A percentile compares a stretch with the other conserved stretches of the same genome.
phyloP scores from a whole-genome alignment of 768 basidiomycete species.

The Pleurotus citrinopileatus region DNA sequence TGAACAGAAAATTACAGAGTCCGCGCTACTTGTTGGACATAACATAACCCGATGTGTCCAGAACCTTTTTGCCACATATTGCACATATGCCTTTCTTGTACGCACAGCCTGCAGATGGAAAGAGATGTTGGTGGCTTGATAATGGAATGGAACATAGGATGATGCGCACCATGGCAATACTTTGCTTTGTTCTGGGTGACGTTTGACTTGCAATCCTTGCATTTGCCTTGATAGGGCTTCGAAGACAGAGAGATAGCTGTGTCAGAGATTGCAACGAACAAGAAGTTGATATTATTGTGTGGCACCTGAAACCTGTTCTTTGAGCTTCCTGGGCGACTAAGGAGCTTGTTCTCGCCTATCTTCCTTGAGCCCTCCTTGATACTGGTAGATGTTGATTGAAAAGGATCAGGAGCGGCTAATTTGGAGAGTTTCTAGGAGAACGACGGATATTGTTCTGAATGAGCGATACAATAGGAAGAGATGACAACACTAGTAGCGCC shows the following conservation, averaged over 20 bases:
- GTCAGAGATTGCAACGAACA: conserved; percentile 12
- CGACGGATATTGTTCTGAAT: conserved; percentile 10
- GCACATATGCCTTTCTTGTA: conserved; percentile 85
- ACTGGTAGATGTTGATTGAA: conserved; percentile 65
- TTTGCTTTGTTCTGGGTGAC: conserved; percentile 86
- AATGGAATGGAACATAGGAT: conserved; percentile 9
- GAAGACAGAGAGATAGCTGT: conserved; percentile 13
- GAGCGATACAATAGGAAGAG: conserved; percentile 11
- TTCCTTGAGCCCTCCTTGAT: conserved; percentile 81
- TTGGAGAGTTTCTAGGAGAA: conserved; percentile 81
- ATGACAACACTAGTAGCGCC: conserved; percentile 20
- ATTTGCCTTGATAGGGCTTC: conserved; percentile 84
- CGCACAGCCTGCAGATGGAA: conserved; percentile 63
- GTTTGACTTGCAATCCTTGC: conserved; percentile 83
- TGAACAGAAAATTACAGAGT: conserved; percentile 10
- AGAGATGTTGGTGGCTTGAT: conserved; percentile 8
- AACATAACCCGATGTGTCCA: conserved; percentile 79
- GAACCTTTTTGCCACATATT: conserved; percentile 84
- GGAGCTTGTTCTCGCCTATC: conserved; percentile 83
- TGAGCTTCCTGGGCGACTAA: conserved; percentile 64
- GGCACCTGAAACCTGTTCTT: conserved; percentile 75
- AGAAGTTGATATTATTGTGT: conserved; percentile 17
- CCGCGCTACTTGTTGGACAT: conserved; percentile 75
- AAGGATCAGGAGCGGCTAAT: conserved; percentile 87
- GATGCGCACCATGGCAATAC: conserved; percentile 76